Percentiles rank a stretch among this genome's conserved stretches.
phyloP scores from a whole-genome alignment of 306 rosid species.

The Argentina anserina region DNA sequence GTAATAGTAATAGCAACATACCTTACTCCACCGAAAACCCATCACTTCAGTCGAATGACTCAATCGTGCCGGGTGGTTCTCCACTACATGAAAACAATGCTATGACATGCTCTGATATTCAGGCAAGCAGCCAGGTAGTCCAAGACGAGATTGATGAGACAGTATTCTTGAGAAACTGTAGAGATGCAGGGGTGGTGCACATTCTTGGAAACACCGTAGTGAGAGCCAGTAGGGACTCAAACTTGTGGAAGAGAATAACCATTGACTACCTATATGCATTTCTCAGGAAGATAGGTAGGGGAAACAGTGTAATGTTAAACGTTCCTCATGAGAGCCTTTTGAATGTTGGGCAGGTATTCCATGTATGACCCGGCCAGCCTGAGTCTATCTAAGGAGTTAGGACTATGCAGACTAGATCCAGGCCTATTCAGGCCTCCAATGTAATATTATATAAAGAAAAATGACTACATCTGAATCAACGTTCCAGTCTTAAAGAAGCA shows the following conservation, averaged over 20 bases:
- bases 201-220: slow-evolving; percentile 84
- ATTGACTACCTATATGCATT: slow-evolving; percentile 84
- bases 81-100: slow-evolving; percentile 39
- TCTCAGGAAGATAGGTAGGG: slow-evolving; percentile 91
- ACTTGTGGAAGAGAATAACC: slow-evolving; percentile 75
- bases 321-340: slow-evolving; percentile 93
- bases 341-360: slow-evolving; percentile 88
- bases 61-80: slow-evolving; percentile 57
- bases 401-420: too few relatives aligned
- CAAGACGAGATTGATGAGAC: slow-evolving; percentile 59
- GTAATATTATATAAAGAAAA: too few relatives aligned
- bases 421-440: too few relatives aligned
- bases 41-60: slow-evolving; percentile 59
- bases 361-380: too few relatives aligned
- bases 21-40: slow-evolving; percentile 36
- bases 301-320: slow-evolving; percentile 83
- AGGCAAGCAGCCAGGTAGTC: too few relatives aligned
- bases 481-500: too few relatives aligned
- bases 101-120: slow-evolving; percentile 29
- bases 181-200: slow-evolving; percentile 97
- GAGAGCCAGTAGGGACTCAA: slow-evolving; percentile 75
- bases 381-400: too few relatives aligned
- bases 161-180: slow-evolving; percentile 67
- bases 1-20: slow-evolving; percentile 33
- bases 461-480: too few relatives aligned